Conservation (phyloP, 2,329 filamentous ascomycete species). For the Passalora sequoiae region DNA sequence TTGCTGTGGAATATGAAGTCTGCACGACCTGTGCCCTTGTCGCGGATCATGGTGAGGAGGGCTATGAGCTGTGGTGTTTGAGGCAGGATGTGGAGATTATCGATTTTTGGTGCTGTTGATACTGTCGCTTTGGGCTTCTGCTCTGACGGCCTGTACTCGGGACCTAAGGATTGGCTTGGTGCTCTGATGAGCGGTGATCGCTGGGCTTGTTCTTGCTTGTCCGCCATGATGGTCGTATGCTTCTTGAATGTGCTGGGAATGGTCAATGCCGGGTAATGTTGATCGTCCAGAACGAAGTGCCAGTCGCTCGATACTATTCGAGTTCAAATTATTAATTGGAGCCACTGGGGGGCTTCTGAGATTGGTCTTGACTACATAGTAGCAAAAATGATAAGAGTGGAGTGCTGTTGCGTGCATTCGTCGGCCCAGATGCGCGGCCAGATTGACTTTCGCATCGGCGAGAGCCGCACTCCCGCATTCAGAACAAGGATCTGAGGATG, state of each 20-base stretch:
- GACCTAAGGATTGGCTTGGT: slow-evolving; percentile 64
- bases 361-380: not conserved
- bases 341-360: not conserved
- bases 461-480: not conserved
- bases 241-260: not conserved
- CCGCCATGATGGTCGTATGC: not conserved
- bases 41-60: slow-evolving; percentile 92
- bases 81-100: slow-evolving; percentile 83
- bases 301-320: no score
- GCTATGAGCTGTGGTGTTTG: slow-evolving; percentile 97
- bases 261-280: not conserved
- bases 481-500: not conserved
- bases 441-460: not conserved
- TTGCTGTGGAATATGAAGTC: slow-evolving; percentile 99
- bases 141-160: slow-evolving; percentile 67
- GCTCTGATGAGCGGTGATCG: slow-evolving; percentile 28
- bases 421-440: no score
- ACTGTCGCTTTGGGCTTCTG: slow-evolving; percentile 70
- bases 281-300: not conserved
- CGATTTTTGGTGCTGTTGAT: slow-evolving; percentile 72
- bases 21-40: slow-evolving; percentile 80
- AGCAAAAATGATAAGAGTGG: not conserved
- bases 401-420: slow-evolving; percentile 2
- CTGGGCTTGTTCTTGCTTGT: slow-evolving; percentile 6
- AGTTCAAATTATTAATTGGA: not conserved